Evolutionary conservation across 805 yeast genomes (phyloP).

Genomic region (Naumovozyma baii): DNA sequence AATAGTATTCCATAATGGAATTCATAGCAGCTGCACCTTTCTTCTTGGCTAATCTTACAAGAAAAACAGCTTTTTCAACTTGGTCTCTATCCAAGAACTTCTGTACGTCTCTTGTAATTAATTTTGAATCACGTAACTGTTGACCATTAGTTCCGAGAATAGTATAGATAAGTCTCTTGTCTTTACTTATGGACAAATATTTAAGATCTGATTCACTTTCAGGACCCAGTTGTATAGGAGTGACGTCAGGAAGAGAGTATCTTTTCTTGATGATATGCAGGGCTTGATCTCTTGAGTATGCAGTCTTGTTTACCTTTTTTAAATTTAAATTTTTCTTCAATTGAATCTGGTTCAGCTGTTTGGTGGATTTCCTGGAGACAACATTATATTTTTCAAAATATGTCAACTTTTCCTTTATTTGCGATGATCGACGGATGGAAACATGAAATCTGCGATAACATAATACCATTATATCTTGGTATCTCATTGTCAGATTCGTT

Average conservation of each 20-base stretch:
- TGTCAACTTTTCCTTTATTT: slow-evolving; percentile 14
- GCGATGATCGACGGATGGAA: slow-evolving; percentile 8
- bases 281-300: slow-evolving; percentile 24
- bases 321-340: slow-evolving; percentile 11
- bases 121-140: slow-evolving; percentile 48
- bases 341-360: slow-evolving; percentile 11
- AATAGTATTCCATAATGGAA: slow-evolving; percentile 42
- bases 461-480: too few species aligned
- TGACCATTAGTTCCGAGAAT: slow-evolving; percentile 50
- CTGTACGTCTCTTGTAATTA: slow-evolving; percentile 44
- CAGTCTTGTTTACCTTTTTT: slow-evolving; percentile 17
- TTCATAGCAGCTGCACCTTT: slow-evolving; percentile 57
- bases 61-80: slow-evolving; percentile 41
- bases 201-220: slow-evolving; percentile 29
- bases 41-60: slow-evolving; percentile 38
- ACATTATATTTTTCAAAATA: slow-evolving; percentile 10
- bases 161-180: slow-evolving; percentile 40
- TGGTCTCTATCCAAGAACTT: slow-evolving; percentile 44
- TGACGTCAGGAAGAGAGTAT: slow-evolving; percentile 12
- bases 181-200: slow-evolving; percentile 27
- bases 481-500: too few species aligned
- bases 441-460: too few species aligned
- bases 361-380: slow-evolving; percentile 13
- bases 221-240: slow-evolving; percentile 28
- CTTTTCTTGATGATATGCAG: slow-evolving; percentile 14